These are phyloP conservation scores for Colletotrichum graminicola DNA, from an alignment of 2,329 filamentous ascomycete species.

Conservation along the genomic window DNA sequence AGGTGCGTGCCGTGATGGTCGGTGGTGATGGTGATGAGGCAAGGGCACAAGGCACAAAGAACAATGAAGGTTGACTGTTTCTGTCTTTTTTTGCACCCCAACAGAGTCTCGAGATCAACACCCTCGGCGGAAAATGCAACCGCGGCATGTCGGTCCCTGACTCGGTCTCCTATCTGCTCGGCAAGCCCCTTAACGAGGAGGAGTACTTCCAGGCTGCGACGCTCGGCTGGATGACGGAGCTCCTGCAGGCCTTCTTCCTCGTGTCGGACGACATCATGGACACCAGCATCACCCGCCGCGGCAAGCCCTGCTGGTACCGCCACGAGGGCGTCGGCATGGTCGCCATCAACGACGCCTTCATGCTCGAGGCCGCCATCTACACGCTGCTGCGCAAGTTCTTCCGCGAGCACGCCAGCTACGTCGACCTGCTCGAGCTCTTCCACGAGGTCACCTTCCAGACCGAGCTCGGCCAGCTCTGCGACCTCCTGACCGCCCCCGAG, in stretches of 20 bases:
- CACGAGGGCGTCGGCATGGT: conserved; percentile 91
- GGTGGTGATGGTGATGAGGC: background rate
- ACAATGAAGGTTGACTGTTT: conserved; percentile 7
- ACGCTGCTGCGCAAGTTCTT: conserved; percentile 94
- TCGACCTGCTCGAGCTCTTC: conserved; percentile 95
- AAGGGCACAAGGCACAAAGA: background rate
- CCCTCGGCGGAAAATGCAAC: conserved; percentile 96
- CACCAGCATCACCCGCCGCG: conserved; percentile 91
- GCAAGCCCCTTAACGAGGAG: conserved; percentile 76
- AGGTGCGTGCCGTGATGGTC: background rate
- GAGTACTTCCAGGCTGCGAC: conserved; percentile 91
- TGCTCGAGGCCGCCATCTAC: conserved; percentile 94
- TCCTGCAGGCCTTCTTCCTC: conserved; percentile 98
- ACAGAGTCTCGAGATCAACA: conserved; percentile 87
- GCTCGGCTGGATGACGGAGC: conserved; percentile 97
- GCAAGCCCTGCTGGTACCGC: conserved; percentile 96
- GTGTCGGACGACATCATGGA: conserved; percentile 99
- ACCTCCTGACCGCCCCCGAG: conserved; percentile 95
- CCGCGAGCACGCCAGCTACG: conserved; percentile 85
- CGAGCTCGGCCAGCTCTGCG: conserved; percentile 93
- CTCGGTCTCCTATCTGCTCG: conserved; percentile 83
- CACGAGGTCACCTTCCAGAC: conserved; percentile 95
- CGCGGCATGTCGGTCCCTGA: conserved; percentile 98
- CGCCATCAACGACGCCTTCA: conserved; percentile 98
- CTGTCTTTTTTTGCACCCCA: conserved; percentile 14